These are phyloP conservation scores for Candida peoriensis DNA, from an alignment of 805 yeast species.

Conservation along the genomic window DNA sequence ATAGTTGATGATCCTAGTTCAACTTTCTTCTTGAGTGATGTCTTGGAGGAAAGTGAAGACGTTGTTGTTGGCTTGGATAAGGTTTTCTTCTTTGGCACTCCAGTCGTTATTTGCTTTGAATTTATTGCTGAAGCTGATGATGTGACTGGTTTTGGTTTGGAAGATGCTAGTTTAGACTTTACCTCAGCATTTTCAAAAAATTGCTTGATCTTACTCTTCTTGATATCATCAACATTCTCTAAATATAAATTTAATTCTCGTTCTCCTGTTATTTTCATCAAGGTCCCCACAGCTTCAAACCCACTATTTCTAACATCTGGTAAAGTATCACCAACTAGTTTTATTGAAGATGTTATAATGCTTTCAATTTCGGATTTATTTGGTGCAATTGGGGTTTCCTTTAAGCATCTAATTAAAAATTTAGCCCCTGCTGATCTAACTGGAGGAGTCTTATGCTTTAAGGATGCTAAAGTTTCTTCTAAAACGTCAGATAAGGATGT, in stretches of 20 bases:
- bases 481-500: constrained; percentile 51
- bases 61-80: constrained; percentile 7
- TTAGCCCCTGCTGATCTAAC: constrained; percentile 66
- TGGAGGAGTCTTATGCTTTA: constrained; percentile 80
- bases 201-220: constrained; percentile 63
- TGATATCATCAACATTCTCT: constrained; percentile 71
- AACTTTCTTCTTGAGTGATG: constrained; percentile 10
- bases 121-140: constrained; percentile 12
- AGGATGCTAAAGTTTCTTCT: constrained; percentile 52
- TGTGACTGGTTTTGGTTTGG: constrained; percentile 24
- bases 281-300: constrained; percentile 71
- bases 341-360: constrained; percentile 51
- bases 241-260: constrained; percentile 54
- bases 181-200: constrained; percentile 53
- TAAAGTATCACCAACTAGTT: constrained; percentile 74
- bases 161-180: constrained; percentile 30
- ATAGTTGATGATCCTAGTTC: constrained; percentile 27
- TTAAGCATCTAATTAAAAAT: constrained; percentile 60
- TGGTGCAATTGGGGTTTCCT: constrained; percentile 45
- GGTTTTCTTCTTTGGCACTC: constrained; percentile 9
- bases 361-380: constrained; percentile 46
- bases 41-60: constrained; percentile 3
- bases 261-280: constrained; percentile 80
- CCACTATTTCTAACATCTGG: constrained; percentile 79
- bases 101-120: constrained; percentile 1